Evolutionary conservation across 371 early-diverging fungal genomes (phyloP).

Genomic region (Mucor lusitanicus): DNA sequence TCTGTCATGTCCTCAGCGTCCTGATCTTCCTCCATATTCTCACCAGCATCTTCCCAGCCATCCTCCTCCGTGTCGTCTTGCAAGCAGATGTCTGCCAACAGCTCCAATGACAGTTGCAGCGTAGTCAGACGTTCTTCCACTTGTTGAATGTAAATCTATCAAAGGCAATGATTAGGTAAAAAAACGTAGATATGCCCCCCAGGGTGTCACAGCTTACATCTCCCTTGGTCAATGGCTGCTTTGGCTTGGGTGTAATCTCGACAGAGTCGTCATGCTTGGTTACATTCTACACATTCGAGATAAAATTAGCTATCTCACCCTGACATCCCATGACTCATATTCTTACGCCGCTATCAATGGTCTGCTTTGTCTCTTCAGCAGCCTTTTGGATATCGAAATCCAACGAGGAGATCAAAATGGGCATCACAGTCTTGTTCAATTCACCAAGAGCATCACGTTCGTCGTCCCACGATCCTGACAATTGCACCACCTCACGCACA

Average conservation of each 20-base stretch:
- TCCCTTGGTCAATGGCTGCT: constrained; percentile 50
- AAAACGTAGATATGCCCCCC: not conserved
- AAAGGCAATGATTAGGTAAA: not conserved
- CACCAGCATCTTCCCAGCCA: constrained; percentile 62
- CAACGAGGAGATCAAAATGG: constrained; percentile 55
- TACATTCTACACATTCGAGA: constrained; percentile 30
- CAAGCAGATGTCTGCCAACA: constrained; percentile 79
- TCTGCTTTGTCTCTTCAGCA: constrained; percentile 47
- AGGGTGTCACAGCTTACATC: constrained; percentile 35
- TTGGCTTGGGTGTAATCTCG: constrained; percentile 50
- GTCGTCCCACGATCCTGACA: constrained; percentile 40
- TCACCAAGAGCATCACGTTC: constrained; percentile 38
- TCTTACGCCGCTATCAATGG: constrained; percentile 56
- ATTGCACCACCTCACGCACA: constrained; percentile 39
- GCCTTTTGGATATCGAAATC: constrained; percentile 65
- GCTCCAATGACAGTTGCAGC: constrained; percentile 75
- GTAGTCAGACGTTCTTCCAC: constrained; percentile 63
- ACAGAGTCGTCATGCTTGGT: constrained; percentile 37
- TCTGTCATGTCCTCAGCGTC: constrained; percentile 46
- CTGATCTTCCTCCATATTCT: constrained; percentile 49
- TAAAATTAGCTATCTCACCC: not conserved
- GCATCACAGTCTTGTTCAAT: constrained; percentile 54
- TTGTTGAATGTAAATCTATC: constrained; percentile 38
- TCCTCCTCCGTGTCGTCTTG: constrained; percentile 59
- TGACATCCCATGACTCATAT: not conserved